Conservation (phyloP, 441 rosid species). For the Populus tomentosa region DNA sequence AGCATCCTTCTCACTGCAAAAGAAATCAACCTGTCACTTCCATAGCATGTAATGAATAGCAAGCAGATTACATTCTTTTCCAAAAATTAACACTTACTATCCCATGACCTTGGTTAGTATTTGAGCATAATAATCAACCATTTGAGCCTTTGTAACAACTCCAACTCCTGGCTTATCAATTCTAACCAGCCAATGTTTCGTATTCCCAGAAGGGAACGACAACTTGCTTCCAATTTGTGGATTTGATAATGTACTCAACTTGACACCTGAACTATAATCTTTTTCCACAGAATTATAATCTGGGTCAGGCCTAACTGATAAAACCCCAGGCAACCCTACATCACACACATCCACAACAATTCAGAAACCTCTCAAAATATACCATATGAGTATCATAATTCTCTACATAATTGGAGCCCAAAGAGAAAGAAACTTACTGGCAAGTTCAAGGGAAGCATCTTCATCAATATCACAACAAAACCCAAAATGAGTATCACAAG, state of each 20-base stretch:
- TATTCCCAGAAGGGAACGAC: conserved; percentile 58
- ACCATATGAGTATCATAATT: not conserved
- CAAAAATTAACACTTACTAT: conserved; percentile 42
- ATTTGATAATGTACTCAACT: conserved; percentile 7
- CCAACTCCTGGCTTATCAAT: conserved; percentile 69
- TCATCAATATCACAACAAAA: conserved; percentile 77
- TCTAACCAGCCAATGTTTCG: conserved; percentile 66
- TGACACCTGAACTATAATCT: conserved; percentile 30
- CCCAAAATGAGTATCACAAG: conserved; percentile 49
- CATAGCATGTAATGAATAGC: not conserved
- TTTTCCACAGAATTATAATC: conserved; percentile 41
- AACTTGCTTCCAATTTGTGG: conserved; percentile 24
- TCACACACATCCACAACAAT: not conserved
- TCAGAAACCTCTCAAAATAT: not conserved
- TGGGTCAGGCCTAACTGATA: conserved; percentile 61
- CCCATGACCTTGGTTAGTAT: conserved; percentile 69
- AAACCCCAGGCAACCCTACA: conserved; percentile 66
- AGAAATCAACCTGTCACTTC: not conserved
- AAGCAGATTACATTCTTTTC: not conserved
- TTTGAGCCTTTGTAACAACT: conserved; percentile 84
- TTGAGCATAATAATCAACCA: conserved; percentile 80
- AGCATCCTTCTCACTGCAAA: conserved; percentile 73
- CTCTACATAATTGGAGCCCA: not conserved
- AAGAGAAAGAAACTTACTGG: conserved; percentile 32
- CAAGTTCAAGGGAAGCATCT: conserved; percentile 50